Percentiles rank a stretch among this genome's conserved stretches.
phyloP scores from a whole-genome alignment of 345 rosid species.

The Capsella bursapastoris region DNA sequence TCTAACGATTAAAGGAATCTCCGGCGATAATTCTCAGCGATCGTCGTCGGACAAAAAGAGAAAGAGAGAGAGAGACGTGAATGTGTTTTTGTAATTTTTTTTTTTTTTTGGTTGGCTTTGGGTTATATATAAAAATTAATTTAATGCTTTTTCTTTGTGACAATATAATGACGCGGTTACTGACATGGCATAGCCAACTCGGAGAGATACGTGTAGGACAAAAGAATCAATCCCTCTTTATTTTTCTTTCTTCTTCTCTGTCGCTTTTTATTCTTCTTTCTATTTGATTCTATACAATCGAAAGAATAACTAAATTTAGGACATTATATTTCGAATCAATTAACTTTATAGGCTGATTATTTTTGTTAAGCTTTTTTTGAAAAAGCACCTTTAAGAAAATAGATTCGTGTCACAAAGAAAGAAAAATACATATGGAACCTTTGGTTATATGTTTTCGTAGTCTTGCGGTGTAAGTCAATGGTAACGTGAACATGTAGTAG shows the following conservation, averaged over 20 bases:
- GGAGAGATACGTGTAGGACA: conserved; percentile 20
- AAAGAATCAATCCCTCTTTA: not conserved
- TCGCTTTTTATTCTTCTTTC: not conserved
- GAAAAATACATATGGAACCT: not conserved
- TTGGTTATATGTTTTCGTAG: conserved; percentile 3
- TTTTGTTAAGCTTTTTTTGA: not conserved
- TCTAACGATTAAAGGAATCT: not conserved
- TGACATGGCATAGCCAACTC: conserved; percentile 32
- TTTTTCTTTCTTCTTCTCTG: not conserved
- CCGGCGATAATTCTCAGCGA: conserved; percentile 30
- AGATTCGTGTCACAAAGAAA: not conserved
- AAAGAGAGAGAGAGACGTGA: conserved; percentile 31
- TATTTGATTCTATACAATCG: conserved; percentile 20
- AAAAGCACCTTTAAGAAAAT: not conserved
- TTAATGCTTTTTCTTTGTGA: no score
- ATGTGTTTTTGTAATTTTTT: not conserved
- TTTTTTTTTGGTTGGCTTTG: not conserved
- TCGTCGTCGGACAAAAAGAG: conserved; percentile 33
- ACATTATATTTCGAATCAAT: conserved; percentile 5
- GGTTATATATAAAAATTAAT: not conserved
- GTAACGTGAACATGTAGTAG: conserved; percentile 34
- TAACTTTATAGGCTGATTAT: not conserved
- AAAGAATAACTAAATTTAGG: conserved; percentile 5
- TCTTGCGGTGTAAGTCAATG: conserved; percentile 33
- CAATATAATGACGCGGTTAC: no score